Evolutionary conservation across 2,329 filamentous ascomycete species (phyloP).

Genomic region (Sordariomycetes sp.): DNA sequence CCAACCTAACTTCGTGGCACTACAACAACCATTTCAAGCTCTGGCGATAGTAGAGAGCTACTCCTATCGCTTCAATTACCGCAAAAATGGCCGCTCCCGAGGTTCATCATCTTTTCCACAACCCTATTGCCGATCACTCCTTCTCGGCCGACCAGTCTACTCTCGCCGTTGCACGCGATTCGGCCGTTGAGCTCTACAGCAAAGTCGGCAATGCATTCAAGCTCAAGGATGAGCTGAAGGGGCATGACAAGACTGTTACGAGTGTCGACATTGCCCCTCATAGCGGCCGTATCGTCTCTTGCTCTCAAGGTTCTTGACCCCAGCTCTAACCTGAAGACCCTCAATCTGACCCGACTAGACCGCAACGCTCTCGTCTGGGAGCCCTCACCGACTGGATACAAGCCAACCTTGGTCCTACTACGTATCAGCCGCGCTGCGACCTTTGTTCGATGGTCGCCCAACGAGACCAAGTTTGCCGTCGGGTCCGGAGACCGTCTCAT

Average conservation of each 20-base stretch:
- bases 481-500: constrained; percentile 93
- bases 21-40: constrained; percentile 7
- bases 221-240: constrained; percentile 86
- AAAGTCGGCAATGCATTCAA: constrained; percentile 65
- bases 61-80: constrained; percentile 27
- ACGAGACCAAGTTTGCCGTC: constrained; percentile 94
- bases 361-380: constrained; percentile 98
- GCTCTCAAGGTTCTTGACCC: constrained; percentile 68
- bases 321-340: not conserved
- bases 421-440: constrained; percentile 96
- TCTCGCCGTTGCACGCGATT: constrained; percentile 85
- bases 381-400: constrained; percentile 83
- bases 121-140: constrained; percentile 93
- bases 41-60: constrained; percentile 90
- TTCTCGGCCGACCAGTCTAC: constrained; percentile 89
- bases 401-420: constrained; percentile 91
- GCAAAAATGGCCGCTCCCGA: constrained; percentile 71
- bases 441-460: constrained; percentile 94
- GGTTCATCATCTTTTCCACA: constrained; percentile 94
- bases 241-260: constrained; percentile 94
- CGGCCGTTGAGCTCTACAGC: constrained; percentile 79
- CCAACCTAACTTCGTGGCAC: too few relatives aligned
- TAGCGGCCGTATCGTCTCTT: constrained; percentile 91
- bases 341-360: constrained; percentile 42
- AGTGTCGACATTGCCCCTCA: constrained; percentile 90